Base-by-base conservation (phyloP, 106 monocot species). In the Platanthera zijinensis region DNA sequence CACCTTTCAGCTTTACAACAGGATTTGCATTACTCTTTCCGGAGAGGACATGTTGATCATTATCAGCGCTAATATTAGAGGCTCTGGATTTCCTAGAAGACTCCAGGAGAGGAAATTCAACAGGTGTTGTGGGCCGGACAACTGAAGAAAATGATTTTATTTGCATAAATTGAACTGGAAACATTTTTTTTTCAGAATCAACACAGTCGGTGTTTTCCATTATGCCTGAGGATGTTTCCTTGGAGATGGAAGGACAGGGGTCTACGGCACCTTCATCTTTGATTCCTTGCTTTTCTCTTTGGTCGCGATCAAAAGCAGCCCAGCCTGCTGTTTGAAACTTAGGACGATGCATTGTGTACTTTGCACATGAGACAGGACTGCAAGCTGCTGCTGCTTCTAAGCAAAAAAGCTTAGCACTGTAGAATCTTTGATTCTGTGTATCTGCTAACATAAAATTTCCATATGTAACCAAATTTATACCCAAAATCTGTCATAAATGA, bases 261-360 rank as follows among this genome's bases (percentile, higher is more conserved):
- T 88, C 88, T 14, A 69, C 17, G 68, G 47, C 57, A 61, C 46
- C 3, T 75, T 78, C 82, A 30, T 74, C 10, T 52, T 61, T 52
- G 59, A 17, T 11, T 9, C 57, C 76, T 69, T 78, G 67, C 78
- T 82, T 78, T 19, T 75, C 51, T 56, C 76, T 77, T 48, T 88
- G 89, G 67, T 79, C 80, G 63, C 77, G 86, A 77, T 85, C 84
- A 83, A 97, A 93, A 46, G 93, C 93, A 57, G 93, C 83, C 96
- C 96, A 97, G 82, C 96, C 96, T 74, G 75, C 9, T 39, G 84
- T 80, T 57, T 67, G 79, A 69, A 46, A 69, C 57, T 66, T 79
- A 28, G 82, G 72, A 18, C 62, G 79, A 70, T 83, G 82, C 89
- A 86, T 85, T n/a, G 56, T 85, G 54, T 61, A 82, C 78, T 52